Conservation (phyloP, 805 yeast species). For the Scheffersomyces stipitis region DNA sequence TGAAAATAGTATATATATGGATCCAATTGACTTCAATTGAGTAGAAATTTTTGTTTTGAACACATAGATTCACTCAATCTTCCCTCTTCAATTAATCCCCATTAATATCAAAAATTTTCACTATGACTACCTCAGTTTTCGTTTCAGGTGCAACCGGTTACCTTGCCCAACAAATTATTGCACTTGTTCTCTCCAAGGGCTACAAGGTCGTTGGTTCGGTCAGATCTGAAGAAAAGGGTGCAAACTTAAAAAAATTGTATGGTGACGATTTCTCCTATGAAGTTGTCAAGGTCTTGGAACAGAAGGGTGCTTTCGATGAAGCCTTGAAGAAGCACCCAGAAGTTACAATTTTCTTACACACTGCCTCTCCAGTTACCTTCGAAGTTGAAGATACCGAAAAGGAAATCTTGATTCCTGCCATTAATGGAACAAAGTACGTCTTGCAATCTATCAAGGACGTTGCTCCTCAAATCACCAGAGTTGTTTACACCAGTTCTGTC, state of each 20-base stretch:
- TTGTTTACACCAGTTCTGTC: slow-evolving; percentile 56
- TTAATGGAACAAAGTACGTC: slow-evolving; percentile 51
- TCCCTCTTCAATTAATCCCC: too few species aligned
- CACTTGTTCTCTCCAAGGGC: too few species aligned
- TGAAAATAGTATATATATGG: too few species aligned
- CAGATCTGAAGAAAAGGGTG: too few species aligned
- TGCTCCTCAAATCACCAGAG: slow-evolving; percentile 47
- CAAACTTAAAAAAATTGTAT: slow-evolving; percentile 11
- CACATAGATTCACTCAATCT: too few species aligned
- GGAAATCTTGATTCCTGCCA: slow-evolving; percentile 55
- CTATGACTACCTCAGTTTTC: too few species aligned
- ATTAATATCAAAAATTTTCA: too few species aligned
- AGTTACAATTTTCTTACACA: slow-evolving; percentile 46
- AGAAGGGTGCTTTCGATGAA: slow-evolving; percentile 47
- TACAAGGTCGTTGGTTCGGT: too few species aligned
- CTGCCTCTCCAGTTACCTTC: slow-evolving; percentile 51
- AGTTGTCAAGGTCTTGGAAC: slow-evolving; percentile 30
- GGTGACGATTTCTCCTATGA: slow-evolving; percentile 22
- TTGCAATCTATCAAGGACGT: slow-evolving; percentile 42
- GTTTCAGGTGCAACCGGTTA: too few species aligned
- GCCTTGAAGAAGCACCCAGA: slow-evolving; percentile 43
- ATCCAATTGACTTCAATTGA: too few species aligned
- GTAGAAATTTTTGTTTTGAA: too few species aligned
- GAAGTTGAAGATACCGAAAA: slow-evolving; percentile 44
- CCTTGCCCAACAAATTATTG: too few species aligned